A percentile compares a stretch with the other conserved stretches of the same genome.
Conservation (phyloP, 169 alveolate genomes). For the Eimeria brunetti region DNA sequence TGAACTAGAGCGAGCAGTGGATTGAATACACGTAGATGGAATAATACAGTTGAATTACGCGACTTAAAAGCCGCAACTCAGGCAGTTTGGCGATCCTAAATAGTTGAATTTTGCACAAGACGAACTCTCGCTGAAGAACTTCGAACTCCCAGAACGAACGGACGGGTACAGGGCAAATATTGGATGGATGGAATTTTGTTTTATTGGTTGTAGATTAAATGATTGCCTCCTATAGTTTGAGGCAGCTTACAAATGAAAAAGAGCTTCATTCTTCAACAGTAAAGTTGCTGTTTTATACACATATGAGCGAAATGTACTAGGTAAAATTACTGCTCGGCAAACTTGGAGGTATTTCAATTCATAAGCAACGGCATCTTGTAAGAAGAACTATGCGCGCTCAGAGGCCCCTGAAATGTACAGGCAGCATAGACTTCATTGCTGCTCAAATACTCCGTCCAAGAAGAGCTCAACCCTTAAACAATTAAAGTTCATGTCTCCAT, state of each 20-base stretch:
- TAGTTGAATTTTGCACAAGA: not conserved
- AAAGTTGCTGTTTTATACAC: too few species aligned
- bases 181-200: too few species aligned
- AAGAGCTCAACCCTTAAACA: not conserved
- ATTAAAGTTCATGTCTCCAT: not conserved
- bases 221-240: too few species aligned
- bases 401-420: not conserved
- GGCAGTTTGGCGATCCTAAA: not conserved
- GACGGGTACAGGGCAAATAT: not conserved
- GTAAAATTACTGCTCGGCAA: not conserved
- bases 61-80: too few species aligned
- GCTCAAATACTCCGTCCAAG: not conserved
- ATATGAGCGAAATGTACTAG: not conserved
- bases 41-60: not conserved
- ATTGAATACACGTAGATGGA: too few species aligned
- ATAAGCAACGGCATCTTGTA: too few species aligned
- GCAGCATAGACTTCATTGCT: not conserved
- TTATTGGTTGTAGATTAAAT: too few species aligned
- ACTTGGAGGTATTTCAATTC: not conserved
- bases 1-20: not conserved
- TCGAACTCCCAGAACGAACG: too few species aligned
- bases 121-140: too few species aligned
- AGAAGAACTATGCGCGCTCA: too few species aligned
- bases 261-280: too few species aligned
- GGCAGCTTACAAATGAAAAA: too few species aligned